A percentile compares a stretch with the other conserved stretches of the same genome.
phyloP scores from a whole-genome alignment of 305 asterid species.

The Fraxinus ornus region DNA sequence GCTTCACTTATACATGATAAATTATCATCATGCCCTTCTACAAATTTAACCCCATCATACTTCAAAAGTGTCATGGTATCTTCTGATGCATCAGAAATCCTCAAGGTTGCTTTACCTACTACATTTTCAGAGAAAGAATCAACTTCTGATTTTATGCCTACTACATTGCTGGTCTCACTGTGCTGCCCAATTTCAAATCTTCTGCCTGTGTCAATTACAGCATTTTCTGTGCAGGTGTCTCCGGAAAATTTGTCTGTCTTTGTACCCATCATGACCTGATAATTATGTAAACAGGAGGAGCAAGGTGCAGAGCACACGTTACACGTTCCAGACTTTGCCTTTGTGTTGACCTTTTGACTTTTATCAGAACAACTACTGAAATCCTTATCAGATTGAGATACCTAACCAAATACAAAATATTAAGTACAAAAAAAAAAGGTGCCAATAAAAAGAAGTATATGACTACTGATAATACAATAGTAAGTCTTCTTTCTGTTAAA shows the following conservation, averaged over 20 bases:
- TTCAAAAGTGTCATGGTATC: conserved; percentile 46
- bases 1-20: conserved; percentile 51
- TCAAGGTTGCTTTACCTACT: conserved; percentile 45
- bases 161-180: conserved; percentile 46
- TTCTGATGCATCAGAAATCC: conserved; percentile 51
- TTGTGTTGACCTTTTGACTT: conserved; percentile 36
- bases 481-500: neutral
- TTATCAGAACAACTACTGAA: conserved; percentile 30
- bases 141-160: conserved; percentile 45
- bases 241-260: conserved; percentile 57
- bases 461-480: neutral
- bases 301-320: conserved; percentile 68
- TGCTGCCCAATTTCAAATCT: conserved; percentile 42
- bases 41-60: conserved; percentile 41
- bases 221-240: conserved; percentile 54
- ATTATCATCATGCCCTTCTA: conserved; percentile 58
- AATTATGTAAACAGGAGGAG: conserved; percentile 62
- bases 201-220: conserved; percentile 27
- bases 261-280: conserved; percentile 52
- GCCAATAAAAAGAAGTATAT: conserved; percentile 20
- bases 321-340: conserved; percentile 55
- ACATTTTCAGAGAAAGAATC: conserved; percentile 58
- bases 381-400: conserved; percentile 38
- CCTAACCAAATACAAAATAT: conserved; percentile 39
- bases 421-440: neutral